Conservation (phyloP, 208 protist genomes). For the Leishmania mexicana region DNA sequence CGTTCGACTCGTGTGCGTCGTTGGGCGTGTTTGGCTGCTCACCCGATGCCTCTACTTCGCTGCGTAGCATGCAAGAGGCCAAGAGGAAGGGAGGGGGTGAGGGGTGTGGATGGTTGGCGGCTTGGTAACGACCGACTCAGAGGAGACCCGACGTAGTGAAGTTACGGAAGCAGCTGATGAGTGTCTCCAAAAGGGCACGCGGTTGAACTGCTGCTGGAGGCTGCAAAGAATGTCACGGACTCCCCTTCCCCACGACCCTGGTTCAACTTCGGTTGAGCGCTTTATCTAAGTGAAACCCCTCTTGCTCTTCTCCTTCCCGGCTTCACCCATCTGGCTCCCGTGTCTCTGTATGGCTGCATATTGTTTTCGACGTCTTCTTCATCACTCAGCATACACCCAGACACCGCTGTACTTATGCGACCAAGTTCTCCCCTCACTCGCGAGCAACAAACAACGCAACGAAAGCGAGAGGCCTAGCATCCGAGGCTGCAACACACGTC, state of each 20-base stretch:
- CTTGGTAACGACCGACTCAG: background rate
- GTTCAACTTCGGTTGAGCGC: background rate
- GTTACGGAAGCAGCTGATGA: background rate
- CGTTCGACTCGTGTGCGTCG: background rate
- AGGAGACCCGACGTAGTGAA: background rate
- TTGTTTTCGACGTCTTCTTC: background rate
- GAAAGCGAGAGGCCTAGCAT: background rate
- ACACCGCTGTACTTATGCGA: background rate
- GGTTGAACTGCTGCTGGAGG: background rate
- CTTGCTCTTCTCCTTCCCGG: background rate
- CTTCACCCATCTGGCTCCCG: background rate
- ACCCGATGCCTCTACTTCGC: background rate
- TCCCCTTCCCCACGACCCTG: background rate
- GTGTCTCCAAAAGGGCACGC: background rate
- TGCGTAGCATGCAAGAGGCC: background rate
- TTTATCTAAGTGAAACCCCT: too few species aligned
- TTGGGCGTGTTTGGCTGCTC: constrained; percentile 1
- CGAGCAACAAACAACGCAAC: background rate
- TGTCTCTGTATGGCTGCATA: background rate
- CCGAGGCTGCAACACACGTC: background rate
- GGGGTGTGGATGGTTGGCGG: background rate
- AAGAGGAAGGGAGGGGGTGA: background rate
- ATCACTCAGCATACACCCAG: background rate
- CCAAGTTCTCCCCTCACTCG: background rate
- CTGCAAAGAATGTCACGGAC: background rate